Base-by-base conservation (phyloP, 257 asterid species). In the Henckelia pumila region DNA sequence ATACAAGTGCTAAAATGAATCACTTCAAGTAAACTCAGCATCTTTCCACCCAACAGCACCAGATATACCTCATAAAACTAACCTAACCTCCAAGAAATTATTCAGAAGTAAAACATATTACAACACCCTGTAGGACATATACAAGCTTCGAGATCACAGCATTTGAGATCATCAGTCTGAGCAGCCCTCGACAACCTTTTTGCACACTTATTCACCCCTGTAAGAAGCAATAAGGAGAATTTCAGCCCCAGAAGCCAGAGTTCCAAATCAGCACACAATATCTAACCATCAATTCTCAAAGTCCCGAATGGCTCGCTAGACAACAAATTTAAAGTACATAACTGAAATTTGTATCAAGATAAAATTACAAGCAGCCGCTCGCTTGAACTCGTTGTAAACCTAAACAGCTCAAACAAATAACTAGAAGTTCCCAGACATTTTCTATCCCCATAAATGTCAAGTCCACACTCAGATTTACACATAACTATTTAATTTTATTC, bases 271-370 rank as follows among this genome's bases (percentile, higher is more conserved):
- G 28, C 50, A 33, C 22, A 11, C 17, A 23, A 22, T 1, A 23
- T 9, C 10, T 58, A 26, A 21, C 20, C 26, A 55, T 11, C 8
- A 13, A 30, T 6, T 44, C 52, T 14, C 52, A 44, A 37, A 13
- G 22, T 37, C 32, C 19, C 44, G 49, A 70, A 14, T 29, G 21
- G 67, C 67, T 20, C 20, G 33, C 24, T 61, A 56, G 63, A 71
- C 70, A 71, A 64, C 52, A 71, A 30, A 63, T n/a, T 17, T 13
- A 57, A 21, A 56, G 8, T 32, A 55, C 22, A 33, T 10, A 0
- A 40, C 58, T 19, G 30, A 19, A 50, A 61, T 5, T 21, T 19
- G 24, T 52, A 35, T 33, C 37, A 63, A 47, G 23, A 22, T 16
- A 61, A 26, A 56, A 65, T 10, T 10, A 26, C 20, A 23, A 1